Conservation (phyloP, 2,329 filamentous ascomycete genomes). For the Trichoderma semiorbis region DNA sequence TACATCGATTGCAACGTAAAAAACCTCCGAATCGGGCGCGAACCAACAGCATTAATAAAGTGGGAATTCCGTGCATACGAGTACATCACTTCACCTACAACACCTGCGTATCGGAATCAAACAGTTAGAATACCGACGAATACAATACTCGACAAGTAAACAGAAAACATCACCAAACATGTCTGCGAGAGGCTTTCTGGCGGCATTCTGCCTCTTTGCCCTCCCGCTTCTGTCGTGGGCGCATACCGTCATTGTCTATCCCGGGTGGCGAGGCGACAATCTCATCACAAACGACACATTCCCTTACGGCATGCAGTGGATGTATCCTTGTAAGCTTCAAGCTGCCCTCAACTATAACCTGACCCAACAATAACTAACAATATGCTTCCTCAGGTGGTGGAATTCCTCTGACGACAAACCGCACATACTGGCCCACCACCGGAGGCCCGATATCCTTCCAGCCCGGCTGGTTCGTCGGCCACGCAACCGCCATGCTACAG, state of each 20-base stretch:
- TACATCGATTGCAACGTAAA: neutral
- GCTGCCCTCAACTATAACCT: slow-evolving; percentile 32
- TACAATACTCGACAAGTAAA: neutral
- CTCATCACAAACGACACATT: slow-evolving; percentile 73
- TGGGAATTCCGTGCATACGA: neutral
- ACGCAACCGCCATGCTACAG: slow-evolving; percentile 77
- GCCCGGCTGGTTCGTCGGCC: slow-evolving; percentile 94
- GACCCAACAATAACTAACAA: neutral
- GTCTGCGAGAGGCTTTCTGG: neutral
- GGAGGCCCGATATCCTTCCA: slow-evolving; percentile 86
- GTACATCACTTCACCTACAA: neutral
- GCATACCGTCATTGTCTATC: slow-evolving; percentile 84
- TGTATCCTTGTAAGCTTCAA: slow-evolving; percentile 78
- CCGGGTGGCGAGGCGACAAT: slow-evolving; percentile 84
- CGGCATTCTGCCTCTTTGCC: slow-evolving; percentile 1
- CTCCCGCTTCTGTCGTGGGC: slow-evolving; percentile 27
- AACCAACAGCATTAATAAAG: neutral
- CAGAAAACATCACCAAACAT: neutral
- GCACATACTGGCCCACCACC: slow-evolving; percentile 84
- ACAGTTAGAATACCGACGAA: neutral
- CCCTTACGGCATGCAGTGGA: slow-evolving; percentile 92
- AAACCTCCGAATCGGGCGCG: neutral
- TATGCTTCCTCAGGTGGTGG: slow-evolving; percentile 66
- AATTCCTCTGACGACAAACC: slow-evolving; percentile 70
- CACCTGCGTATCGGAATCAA: neutral